Evolutionary conservation across 2,329 filamentous ascomycete genomes (phyloP), one percentile per base, ranked within the genome.

Genomic region (Fusarium transvaalense): DNA sequence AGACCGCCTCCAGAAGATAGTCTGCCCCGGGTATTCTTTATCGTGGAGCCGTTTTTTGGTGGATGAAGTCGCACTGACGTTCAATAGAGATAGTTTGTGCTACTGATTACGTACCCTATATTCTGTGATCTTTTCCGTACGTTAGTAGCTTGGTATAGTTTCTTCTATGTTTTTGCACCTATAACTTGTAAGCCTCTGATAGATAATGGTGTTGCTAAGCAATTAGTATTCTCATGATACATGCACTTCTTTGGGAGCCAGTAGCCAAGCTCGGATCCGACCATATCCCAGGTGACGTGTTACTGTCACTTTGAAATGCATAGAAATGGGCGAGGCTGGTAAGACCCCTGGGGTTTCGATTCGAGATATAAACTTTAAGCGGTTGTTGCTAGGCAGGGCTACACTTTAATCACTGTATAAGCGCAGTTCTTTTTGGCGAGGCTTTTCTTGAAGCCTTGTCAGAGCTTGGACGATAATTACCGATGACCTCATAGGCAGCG

Each of bases 401-500:
- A n/a, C 39, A 62, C 25, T 45, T 17, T 42, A 5, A 42, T 6
- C 6, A 25, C 23, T 25, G 23, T 23, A 61, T 23, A 61, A 46
- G n/a, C 29, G 60, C 23, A 38, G 21, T 48, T 29, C 54, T 54
- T 43, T 59, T 37, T 54, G 54, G 46, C 38, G 27, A 32, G 21
- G 58, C 31, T 35, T 46, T 45, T 35, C 48, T 50, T 34, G 34
- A 19, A 55, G n/a, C 53, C n/a, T 50, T 21, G 32, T 14, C 25
- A 21, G 35, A 51, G 23, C 31, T 21, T 34, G 45, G 14, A 62
- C n/a, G n/a, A n/a, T n/a, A n/a, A n/a, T n/a, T n/a, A n/a, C 50
- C 51, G 54, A 74, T 74, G 72, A 74, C 69, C 65, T 74, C 72
- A 74, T 74, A 55, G 29, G 42, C 39, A 37, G 66, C 64, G 71